These are phyloP conservation scores for Phytophthora pinifolia DNA, from an alignment of 352 stramenopile genomes.

Conservation along the genomic window DNA sequence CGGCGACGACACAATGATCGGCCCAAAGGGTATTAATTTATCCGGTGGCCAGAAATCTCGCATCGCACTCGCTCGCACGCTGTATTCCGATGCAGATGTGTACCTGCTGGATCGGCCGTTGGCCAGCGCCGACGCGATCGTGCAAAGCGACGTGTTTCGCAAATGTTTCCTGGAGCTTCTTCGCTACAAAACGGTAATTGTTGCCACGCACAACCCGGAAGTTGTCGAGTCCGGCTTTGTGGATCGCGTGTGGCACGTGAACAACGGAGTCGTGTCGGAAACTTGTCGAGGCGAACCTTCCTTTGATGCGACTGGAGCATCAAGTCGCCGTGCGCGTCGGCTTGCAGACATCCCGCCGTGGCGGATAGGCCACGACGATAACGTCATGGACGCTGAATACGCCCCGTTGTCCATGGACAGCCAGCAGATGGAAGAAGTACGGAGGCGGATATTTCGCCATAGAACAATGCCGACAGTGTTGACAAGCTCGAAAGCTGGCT, in stretches of 20 bases:
- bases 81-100: conserved; percentile 41
- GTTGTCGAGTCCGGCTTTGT: conserved; percentile 43
- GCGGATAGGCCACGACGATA: conserved; percentile 13
- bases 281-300: conserved; percentile 13
- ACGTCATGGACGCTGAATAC: conserved; percentile 8
- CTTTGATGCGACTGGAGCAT: neutral
- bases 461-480: conserved; percentile 2
- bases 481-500: conserved; percentile 6
- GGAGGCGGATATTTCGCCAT: conserved; percentile 13
- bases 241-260: conserved; percentile 34
- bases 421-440: conserved; percentile 6
- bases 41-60: conserved; percentile 38
- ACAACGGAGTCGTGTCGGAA: conserved; percentile 24
- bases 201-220: conserved; percentile 92
- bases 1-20: conserved; percentile 38
- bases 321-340: conserved; percentile 29
- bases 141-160: conserved; percentile 47
- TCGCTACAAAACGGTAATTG: conserved; percentile 59
- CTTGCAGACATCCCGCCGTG: conserved; percentile 38
- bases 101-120: conserved; percentile 42
- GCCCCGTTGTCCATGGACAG: conserved; percentile 14
- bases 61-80: conserved; percentile 38
- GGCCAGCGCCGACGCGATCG: conserved; percentile 33
- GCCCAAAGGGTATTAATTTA: conserved; percentile 33
- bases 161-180: conserved; percentile 43